Evolutionary conservation across 345 rosid genomes (phyloP), one percentile per base, ranked within the genome.

Genomic region (Murraya paniculata): DNA sequence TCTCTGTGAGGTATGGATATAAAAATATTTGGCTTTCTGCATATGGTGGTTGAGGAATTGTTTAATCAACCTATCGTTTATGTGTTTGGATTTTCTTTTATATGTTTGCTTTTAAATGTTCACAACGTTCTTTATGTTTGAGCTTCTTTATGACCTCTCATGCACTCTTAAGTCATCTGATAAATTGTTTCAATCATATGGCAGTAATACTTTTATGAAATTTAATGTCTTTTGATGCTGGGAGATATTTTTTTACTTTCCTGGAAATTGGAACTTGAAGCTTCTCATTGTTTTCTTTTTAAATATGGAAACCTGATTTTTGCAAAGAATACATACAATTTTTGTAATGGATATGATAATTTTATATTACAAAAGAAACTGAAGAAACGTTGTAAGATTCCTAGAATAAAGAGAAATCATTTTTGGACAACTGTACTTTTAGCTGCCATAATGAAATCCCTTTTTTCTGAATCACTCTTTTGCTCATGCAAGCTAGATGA

Each of bases 1-100:
- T 95, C 84, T 90, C 96, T 79, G 94, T 90, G 30, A 94, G 97
- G 97, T 94, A 82, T 56, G 74, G 62, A 5, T 22, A 1, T 24
- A 31, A 22, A 21, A 27, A 36, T 24, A 68, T 71, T 57, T 16
- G 25, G 2, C 5, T 33, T 21, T 77, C 13, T 35, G 18, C 27
- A 11, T 33, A 27, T 59, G 55, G 13, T 24, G 19, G 18, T 48
- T 74, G 38, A 41, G 16, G n/a, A 2, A 28, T 36, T 28, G 68
- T 41, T 74, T 24, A 30, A 18, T 30, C 58, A 21, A 28, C 28
- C 11, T 30, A 41, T 22, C 33, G 14, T 21, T 21, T 41, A 19
- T 38, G 3, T 59, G 33, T 39, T 60, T 61, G 9, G 11, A 6
- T 25, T 55, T 68, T 31, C 27, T 53, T 28, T 28, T 58, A 11